Conservation (phyloP, 495 filamentous ascomycete species). For the Aspergillus affinis region DNA sequence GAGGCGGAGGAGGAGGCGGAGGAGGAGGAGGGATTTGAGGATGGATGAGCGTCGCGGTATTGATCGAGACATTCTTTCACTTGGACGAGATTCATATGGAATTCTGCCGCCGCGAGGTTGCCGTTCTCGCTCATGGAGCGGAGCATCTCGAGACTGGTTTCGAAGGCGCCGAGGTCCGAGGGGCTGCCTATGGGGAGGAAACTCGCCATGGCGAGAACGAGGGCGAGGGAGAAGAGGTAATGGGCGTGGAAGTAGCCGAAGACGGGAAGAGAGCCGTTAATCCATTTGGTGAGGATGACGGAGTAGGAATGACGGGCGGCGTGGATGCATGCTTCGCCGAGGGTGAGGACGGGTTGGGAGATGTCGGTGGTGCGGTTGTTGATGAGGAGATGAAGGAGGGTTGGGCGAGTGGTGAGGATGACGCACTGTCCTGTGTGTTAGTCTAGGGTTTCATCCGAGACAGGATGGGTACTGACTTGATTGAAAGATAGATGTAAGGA, state of each 20-base stretch:
- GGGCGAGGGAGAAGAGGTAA: slow-evolving; percentile 45
- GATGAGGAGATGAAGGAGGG: slow-evolving; percentile 42
- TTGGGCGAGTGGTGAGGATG: slow-evolving; percentile 44
- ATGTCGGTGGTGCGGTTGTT: slow-evolving; percentile 29
- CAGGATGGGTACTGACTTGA: slow-evolving; percentile 18
- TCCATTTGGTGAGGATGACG: slow-evolving; percentile 45
- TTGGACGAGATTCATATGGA: slow-evolving; percentile 38
- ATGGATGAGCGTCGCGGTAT: slow-evolving; percentile 18
- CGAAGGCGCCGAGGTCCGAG: slow-evolving; percentile 36
- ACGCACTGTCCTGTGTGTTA: slow-evolving; percentile 27
- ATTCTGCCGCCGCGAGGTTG: slow-evolving; percentile 42
- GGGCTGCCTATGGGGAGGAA: slow-evolving; percentile 41
- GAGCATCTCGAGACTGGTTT: slow-evolving; percentile 40
- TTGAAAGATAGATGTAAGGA: slow-evolving; percentile 46
- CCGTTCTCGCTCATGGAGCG: slow-evolving; percentile 44
- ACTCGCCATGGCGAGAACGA: slow-evolving; percentile 44
- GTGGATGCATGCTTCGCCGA: slow-evolving; percentile 47
- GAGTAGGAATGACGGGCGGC: slow-evolving; percentile 44
- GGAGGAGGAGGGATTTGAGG: neutral
- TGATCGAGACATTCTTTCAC: slow-evolving; percentile 35
- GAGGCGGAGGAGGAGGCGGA: no score
- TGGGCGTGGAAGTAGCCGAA: slow-evolving; percentile 50
- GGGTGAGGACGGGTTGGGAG: slow-evolving; percentile 40
- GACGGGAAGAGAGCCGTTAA: slow-evolving; percentile 43
- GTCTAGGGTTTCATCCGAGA: neutral